Evolutionary conservation across 1,284 basidiomycete species (phyloP).

Genomic region (Cryptococcus neoformans): DNA sequence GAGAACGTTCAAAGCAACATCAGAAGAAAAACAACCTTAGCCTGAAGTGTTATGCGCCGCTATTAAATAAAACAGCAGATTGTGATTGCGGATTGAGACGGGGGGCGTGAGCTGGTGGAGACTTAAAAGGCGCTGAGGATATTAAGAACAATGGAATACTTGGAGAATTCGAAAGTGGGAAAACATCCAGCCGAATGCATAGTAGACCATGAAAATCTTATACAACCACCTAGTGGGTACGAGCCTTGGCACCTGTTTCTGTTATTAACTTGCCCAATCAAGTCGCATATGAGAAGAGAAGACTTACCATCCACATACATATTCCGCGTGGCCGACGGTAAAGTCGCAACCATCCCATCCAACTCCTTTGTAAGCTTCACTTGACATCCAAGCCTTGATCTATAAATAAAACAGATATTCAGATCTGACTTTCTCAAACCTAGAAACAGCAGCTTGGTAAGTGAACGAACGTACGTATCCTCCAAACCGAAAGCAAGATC

Average conservation of each 20-base stretch:
- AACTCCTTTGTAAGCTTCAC: conserved; percentile 76
- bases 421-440: neutral
- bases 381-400: conserved; percentile 66
- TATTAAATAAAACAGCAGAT: no score
- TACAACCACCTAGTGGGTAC: neutral
- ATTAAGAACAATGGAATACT: no score
- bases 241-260: neutral
- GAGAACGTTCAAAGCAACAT: no score
- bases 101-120: no score
- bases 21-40: no score
- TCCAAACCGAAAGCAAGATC: conserved; percentile 97
- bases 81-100: no score
- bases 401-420: conserved; percentile 33
- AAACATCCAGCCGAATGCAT: no score
- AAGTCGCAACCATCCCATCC: conserved; percentile 78
- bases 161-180: no score
- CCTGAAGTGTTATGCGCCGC: no score
- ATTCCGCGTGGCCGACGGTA: conserved; percentile 92
- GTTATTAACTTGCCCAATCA: neutral
- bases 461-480: conserved; percentile 67
- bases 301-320: conserved; percentile 89
- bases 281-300: conserved; percentile 4
- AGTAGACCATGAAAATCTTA: neutral
- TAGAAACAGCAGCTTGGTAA: neutral
- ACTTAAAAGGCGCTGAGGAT: no score